phyloP scores from a whole-genome alignment of 2,329 filamentous ascomycete genomes.

The Ophiostoma australiae region DNA sequence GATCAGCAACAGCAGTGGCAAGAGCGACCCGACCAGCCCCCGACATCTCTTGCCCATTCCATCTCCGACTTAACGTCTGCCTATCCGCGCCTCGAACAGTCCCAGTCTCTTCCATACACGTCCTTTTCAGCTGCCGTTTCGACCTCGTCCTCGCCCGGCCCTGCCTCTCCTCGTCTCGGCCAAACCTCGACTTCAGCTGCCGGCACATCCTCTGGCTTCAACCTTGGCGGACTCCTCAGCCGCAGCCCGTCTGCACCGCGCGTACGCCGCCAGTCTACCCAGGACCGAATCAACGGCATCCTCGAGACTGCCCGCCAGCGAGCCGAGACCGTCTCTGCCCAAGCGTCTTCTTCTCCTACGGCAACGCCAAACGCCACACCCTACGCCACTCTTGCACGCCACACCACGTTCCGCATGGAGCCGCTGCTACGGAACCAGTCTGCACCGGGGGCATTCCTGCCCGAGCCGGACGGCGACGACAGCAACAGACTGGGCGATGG shows the following conservation, averaged over 20 bases:
- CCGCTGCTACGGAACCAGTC: slow-evolving; percentile 26
- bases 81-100: neutral
- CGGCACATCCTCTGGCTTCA: slow-evolving; percentile 7
- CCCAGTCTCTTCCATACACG: neutral
- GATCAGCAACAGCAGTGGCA: neutral
- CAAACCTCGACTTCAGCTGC: neutral
- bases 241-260: slow-evolving; percentile 17
- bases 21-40: neutral
- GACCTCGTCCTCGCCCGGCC: slow-evolving; percentile 2
- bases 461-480: slow-evolving; percentile 26
- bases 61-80: slow-evolving; percentile 7
- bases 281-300: slow-evolving; percentile 35
- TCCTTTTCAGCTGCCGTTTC: neutral
- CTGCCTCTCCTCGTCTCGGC: neutral
- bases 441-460: slow-evolving; percentile 24
- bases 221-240: slow-evolving; percentile 12
- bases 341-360: neutral
- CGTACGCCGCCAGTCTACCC: slow-evolving; percentile 31
- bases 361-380: slow-evolving; percentile 20
- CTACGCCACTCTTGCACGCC: slow-evolving; percentile 11
- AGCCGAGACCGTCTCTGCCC: slow-evolving; percentile 29
- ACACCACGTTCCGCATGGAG: slow-evolving; percentile 24
- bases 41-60: neutral
- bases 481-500: slow-evolving; percentile 26
- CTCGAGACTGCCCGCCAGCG: slow-evolving; percentile 34